A percentile compares a stretch with the other conserved stretches of the same genome.
These are phyloP conservation scores for Colletotrichum echinochloae DNA, from an alignment of 2,329 filamentous ascomycete genomes.

Conservation along the genomic window DNA sequence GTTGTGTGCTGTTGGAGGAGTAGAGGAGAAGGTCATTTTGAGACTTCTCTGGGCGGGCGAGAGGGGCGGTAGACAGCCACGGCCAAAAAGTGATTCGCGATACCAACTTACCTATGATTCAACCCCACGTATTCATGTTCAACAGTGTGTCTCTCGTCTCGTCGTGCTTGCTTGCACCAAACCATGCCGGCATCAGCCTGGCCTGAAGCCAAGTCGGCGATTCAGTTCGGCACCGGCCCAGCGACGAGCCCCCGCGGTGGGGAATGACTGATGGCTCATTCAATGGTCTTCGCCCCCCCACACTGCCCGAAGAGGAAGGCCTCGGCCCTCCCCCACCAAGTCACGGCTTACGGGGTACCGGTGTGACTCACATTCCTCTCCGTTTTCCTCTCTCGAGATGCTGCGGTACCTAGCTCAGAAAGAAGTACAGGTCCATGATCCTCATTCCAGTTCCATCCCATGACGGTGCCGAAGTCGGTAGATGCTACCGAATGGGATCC, in stretches of 20 bases:
- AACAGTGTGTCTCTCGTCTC: background rate
- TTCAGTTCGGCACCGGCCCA: constrained; percentile 7
- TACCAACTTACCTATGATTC: constrained; percentile 36
- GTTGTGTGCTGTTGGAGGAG: constrained; percentile 30
- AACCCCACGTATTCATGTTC: background rate
- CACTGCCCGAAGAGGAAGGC: constrained; percentile 31
- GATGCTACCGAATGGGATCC: background rate
- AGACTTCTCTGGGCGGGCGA: background rate
- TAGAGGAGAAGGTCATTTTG: constrained; percentile 6
- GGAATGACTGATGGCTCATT: constrained; percentile 29
- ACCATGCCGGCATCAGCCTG: background rate
- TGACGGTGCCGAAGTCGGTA: background rate
- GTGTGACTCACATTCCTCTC: constrained; percentile 22
- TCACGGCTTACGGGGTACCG: background rate
- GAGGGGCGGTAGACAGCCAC: constrained; percentile 17
- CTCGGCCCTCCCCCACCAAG: background rate
- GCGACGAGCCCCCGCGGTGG: background rate
- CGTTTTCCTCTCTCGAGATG: background rate
- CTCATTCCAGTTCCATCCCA: background rate
- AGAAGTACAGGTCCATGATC: background rate
- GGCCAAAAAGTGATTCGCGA: constrained; percentile 37
- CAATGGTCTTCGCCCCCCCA: constrained; percentile 18
- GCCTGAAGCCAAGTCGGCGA: background rate
- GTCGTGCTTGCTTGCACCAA: background rate
- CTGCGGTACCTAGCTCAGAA: too few relatives aligned